A percentile compares a stretch with the other conserved stretches of the same genome.
Evolutionary conservation across 345 rosid genomes (phyloP).

Genomic region (Moringa oleifera): DNA sequence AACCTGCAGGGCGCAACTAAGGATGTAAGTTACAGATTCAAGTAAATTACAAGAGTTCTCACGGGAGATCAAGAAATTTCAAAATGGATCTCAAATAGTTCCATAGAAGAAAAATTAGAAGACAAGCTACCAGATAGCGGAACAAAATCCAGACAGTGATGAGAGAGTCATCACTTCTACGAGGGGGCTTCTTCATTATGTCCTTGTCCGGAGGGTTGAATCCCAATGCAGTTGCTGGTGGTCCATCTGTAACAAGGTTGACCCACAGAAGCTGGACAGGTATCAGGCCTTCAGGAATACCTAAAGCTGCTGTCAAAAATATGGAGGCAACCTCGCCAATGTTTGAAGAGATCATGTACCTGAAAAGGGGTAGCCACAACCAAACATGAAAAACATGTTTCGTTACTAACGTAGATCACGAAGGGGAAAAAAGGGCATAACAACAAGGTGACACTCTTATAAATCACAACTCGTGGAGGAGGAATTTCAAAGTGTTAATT

Average conservation of each 20-base stretch:
- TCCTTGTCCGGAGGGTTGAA: slow-evolving; percentile 73
- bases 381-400: not conserved
- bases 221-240: slow-evolving; percentile 79
- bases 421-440: not conserved
- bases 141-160: slow-evolving; percentile 62
- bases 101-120: not conserved
- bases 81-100: not conserved
- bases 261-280: slow-evolving; percentile 89
- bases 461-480: too few species aligned
- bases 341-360: slow-evolving; percentile 86
- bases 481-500: too few species aligned
- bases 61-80: not conserved
- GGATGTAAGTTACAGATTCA: not conserved
- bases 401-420: not conserved
- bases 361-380: slow-evolving; percentile 16
- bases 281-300: slow-evolving; percentile 73
- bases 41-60: not conserved
- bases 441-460: not conserved
- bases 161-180: slow-evolving; percentile 60
- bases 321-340: slow-evolving; percentile 79
- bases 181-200: slow-evolving; percentile 71
- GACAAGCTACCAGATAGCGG: slow-evolving; percentile 61
- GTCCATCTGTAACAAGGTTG: slow-evolving; percentile 79
- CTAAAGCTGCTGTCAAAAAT: slow-evolving; percentile 69
- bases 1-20: slow-evolving; percentile 32